These are phyloP conservation scores for Blepharisma stoltei DNA, from an alignment of 73 alveolate genomes.

Conservation along the genomic window DNA sequence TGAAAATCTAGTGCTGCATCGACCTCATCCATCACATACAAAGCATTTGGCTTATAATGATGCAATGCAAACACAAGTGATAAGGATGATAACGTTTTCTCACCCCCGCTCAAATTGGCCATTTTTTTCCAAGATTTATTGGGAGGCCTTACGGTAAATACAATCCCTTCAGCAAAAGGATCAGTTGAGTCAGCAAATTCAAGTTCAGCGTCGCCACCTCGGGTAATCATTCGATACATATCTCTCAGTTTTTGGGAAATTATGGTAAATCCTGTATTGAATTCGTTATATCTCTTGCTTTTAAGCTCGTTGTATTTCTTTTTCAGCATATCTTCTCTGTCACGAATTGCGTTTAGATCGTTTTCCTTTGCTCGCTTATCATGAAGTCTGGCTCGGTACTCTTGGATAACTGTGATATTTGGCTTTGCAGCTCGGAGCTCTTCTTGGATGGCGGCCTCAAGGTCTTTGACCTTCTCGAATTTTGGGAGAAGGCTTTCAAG, in stretches of 20 bases:
- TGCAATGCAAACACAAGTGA: conserved; percentile 91
- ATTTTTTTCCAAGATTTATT: conserved; percentile 89
- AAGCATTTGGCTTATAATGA: conserved; percentile 87
- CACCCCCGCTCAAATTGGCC: conserved; percentile 86
- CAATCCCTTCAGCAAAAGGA: conserved; percentile 88
- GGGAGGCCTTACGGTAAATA: conserved; percentile 84
- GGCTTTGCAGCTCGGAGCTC: conserved; percentile 51
- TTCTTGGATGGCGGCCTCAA: conserved; percentile 24
- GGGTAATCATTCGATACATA: conserved; percentile 64
- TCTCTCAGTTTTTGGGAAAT: conserved; percentile 61
- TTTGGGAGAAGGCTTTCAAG: neutral
- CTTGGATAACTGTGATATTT: conserved; percentile 55
- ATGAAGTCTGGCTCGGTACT: conserved; percentile 47
- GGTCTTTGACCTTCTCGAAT: neutral
- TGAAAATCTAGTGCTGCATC: conserved; percentile 98
- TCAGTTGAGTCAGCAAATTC: conserved; percentile 77
- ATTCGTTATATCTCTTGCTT: conserved; percentile 64
- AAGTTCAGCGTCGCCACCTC: conserved; percentile 90
- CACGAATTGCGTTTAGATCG: conserved; percentile 48
- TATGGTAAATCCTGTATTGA: conserved; percentile 59
- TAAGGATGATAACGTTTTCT: conserved; percentile 85
- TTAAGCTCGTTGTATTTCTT: conserved; percentile 48
- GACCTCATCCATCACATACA: conserved; percentile 85
- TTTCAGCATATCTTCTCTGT: conserved; percentile 45
- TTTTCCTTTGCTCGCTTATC: conserved; percentile 57